Conservation (phyloP, 345 rosid species). For the Stellera chamaejasme region DNA sequence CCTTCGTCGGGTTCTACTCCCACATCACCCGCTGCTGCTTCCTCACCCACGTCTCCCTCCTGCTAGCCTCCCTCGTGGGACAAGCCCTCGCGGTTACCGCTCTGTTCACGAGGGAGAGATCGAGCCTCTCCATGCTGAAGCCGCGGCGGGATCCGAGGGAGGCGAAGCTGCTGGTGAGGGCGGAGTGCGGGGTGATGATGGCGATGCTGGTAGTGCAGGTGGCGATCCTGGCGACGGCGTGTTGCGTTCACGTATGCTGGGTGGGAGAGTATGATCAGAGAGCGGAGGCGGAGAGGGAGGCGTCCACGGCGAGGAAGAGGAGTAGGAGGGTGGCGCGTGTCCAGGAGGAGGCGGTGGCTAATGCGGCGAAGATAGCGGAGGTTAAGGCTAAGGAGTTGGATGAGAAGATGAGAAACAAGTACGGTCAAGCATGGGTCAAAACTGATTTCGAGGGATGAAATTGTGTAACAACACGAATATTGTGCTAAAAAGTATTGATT, state of each 20-base stretch:
- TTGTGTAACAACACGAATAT: neutral
- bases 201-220: slow-evolving; percentile 41
- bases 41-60: slow-evolving; percentile 41
- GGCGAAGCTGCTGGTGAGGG: slow-evolving; percentile 51
- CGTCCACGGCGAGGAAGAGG: slow-evolving; percentile 26
- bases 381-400: slow-evolving; percentile 34
- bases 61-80: slow-evolving; percentile 35
- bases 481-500: neutral
- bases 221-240: slow-evolving; percentile 37
- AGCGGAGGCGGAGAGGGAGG: slow-evolving; percentile 39
- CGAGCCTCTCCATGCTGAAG: slow-evolving; percentile 39
- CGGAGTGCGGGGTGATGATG: slow-evolving; percentile 55
- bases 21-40: slow-evolving; percentile 35
- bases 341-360: slow-evolving; percentile 41
- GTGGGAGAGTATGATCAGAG: slow-evolving; percentile 40
- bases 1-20: slow-evolving; percentile 42
- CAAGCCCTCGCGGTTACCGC: slow-evolving; percentile 30
- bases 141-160: slow-evolving; percentile 42
- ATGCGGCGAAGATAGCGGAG: slow-evolving; percentile 33
- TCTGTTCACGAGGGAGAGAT: slow-evolving; percentile 36
- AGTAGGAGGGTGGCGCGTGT: slow-evolving; percentile 35
- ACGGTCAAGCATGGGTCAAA: slow-evolving; percentile 37
- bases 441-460: slow-evolving; percentile 46
- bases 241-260: slow-evolving; percentile 40
- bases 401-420: slow-evolving; percentile 36